Conservation (phyloP, 306 rosid genomes). For the Rosa chinensis region DNA sequence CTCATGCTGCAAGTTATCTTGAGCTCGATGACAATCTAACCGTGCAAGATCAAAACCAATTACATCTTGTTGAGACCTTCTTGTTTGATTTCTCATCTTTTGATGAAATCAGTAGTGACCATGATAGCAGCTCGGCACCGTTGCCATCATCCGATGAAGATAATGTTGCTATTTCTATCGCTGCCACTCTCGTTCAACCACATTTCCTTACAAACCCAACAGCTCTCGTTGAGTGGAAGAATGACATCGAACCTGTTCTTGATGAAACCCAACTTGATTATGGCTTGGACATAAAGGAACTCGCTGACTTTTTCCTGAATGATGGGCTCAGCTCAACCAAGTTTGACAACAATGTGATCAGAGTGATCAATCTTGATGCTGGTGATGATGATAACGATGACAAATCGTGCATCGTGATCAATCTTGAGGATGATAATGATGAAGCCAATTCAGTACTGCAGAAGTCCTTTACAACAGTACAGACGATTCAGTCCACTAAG, state of each 20-base stretch:
- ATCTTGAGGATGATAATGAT: background rate
- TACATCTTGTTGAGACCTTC: background rate
- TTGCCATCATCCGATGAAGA: background rate
- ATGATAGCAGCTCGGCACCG: background rate
- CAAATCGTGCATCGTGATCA: background rate
- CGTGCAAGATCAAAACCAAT: background rate
- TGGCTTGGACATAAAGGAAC: too few species aligned
- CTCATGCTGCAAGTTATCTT: background rate
- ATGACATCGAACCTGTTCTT: too few species aligned
- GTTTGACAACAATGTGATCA: background rate
- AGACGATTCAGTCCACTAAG: background rate
- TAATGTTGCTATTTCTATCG: background rate
- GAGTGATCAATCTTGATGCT: background rate
- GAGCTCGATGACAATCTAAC: background rate
- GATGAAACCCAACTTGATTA: too few species aligned
- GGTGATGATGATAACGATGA: background rate
- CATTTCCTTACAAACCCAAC: background rate
- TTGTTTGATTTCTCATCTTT: background rate
- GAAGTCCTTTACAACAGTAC: background rate
- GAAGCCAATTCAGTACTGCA: background rate
- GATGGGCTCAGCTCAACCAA: background rate
- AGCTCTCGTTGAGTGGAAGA: background rate
- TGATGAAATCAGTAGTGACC: background rate
- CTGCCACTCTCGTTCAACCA: background rate
- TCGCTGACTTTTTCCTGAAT: background rate